Percentiles rank a stretch among this genome's conserved stretches.
Conservation (phyloP, 441 rosid species). For the Aleurites moluccanus region DNA sequence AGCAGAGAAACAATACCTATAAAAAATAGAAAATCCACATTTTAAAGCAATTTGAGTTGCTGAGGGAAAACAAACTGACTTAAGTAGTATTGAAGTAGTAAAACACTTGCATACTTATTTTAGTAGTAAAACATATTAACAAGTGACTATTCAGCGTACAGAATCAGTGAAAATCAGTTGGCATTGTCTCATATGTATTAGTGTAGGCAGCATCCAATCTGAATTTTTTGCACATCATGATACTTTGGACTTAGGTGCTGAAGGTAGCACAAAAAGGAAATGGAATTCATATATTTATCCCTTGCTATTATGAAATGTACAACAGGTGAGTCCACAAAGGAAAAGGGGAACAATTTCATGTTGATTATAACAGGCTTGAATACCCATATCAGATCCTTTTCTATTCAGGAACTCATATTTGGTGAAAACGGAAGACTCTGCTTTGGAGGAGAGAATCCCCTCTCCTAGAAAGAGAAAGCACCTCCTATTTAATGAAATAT, state of each 20-base stretch:
- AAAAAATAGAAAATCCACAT: slow-evolving; percentile 2
- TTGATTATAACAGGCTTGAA: neutral
- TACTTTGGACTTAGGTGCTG: neutral
- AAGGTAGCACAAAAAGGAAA: neutral
- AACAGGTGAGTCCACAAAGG: neutral
- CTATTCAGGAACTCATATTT: neutral
- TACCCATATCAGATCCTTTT: neutral
- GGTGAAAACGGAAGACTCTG: too few relatives aligned
- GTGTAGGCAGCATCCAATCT: neutral
- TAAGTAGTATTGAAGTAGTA: slow-evolving; percentile 3
- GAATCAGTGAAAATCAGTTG: neutral
- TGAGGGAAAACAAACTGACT: neutral
- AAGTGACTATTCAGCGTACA: neutral
- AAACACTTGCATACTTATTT: neutral
- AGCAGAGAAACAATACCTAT: slow-evolving; percentile 2
- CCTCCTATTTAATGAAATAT: neutral
- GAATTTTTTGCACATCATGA: neutral
- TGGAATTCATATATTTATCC: neutral
- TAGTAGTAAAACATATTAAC: neutral
- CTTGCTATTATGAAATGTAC: neutral
- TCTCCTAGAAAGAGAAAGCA: slow-evolving; percentile 6
- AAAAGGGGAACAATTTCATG: slow-evolving; percentile 4
- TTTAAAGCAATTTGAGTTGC: slow-evolving; percentile 7
- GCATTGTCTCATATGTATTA: neutral
- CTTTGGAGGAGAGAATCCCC: neutral